phyloP scores from a whole-genome alignment of 441 rosid species.

The Syzygium malaccense region DNA sequence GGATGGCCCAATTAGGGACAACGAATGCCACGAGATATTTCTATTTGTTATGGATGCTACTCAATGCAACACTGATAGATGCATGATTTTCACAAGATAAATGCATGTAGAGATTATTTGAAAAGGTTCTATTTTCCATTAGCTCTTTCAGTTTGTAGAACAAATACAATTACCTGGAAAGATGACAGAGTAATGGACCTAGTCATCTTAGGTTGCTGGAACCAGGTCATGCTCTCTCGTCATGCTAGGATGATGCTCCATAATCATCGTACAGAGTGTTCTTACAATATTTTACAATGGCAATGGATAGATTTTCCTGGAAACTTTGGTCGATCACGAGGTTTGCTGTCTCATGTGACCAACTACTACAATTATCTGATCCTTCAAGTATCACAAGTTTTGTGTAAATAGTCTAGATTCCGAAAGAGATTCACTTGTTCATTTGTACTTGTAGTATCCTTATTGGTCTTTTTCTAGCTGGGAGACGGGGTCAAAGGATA shows the following conservation, averaged over 20 bases:
- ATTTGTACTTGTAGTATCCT: background rate
- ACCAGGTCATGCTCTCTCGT: background rate
- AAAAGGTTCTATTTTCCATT: background rate
- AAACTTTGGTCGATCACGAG: background rate
- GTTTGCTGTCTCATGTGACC: background rate
- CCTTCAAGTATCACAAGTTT: background rate
- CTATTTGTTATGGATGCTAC: background rate
- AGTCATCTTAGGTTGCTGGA: background rate
- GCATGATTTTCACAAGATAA: background rate
- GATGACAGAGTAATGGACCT: background rate
- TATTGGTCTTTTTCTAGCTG: background rate
- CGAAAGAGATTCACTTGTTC: background rate
- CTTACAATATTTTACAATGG: background rate
- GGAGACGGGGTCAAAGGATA: background rate
- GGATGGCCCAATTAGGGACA: background rate
- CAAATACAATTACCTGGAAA: background rate
- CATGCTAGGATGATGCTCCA: background rate
- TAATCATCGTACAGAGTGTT: background rate
- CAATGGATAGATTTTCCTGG: background rate
- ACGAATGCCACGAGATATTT: background rate
- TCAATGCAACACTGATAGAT: background rate
- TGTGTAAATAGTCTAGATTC: background rate
- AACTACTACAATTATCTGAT: background rate
- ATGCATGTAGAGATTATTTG: background rate
- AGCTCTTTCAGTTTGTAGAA: background rate